These are phyloP conservation scores for Gynochthodes officinalis DNA, from an alignment of 257 asterid species.

Conservation along the genomic window DNA sequence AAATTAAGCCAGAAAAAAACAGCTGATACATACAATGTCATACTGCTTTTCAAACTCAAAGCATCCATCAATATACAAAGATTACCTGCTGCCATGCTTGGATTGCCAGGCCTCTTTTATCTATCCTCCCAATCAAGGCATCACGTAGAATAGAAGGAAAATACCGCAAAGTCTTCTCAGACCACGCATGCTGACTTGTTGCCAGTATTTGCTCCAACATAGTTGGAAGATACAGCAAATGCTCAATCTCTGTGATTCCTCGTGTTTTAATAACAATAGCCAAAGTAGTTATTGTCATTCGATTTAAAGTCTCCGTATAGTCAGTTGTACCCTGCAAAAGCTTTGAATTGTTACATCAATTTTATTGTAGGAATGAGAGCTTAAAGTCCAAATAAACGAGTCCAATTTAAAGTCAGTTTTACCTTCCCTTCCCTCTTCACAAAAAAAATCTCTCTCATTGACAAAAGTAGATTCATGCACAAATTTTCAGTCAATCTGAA, in stretches of 20 bases:
- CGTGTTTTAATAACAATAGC: slow-evolving; percentile 94
- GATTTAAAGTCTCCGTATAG: slow-evolving; percentile 90
- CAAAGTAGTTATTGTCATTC: slow-evolving; percentile 73
- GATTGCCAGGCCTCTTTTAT: slow-evolving; percentile 80
- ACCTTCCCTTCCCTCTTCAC: slow-evolving; percentile 99
- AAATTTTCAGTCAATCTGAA: slow-evolving; percentile 93
- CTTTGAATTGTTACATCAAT: slow-evolving; percentile 22
- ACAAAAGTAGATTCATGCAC: slow-evolving; percentile 87
- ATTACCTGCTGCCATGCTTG: slow-evolving; percentile 95
- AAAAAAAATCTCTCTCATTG: slow-evolving; percentile 82
- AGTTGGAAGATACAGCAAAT: slow-evolving; percentile 76
- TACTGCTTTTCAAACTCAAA: not conserved
- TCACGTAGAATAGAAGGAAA: slow-evolving; percentile 87
- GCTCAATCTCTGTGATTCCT: slow-evolving; percentile 94
- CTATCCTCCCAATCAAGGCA: slow-evolving; percentile 75
- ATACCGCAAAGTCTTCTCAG: slow-evolving; percentile 88
- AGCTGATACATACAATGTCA: not conserved
- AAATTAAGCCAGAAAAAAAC: not conserved
- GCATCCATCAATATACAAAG: not conserved
- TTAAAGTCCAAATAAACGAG: not conserved
- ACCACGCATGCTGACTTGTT: slow-evolving; percentile 98
- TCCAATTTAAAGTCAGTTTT: slow-evolving; percentile 9
- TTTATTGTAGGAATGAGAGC: not conserved
- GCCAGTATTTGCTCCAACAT: slow-evolving; percentile 94
- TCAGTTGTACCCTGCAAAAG: slow-evolving; percentile 91